A percentile compares a stretch with the other conserved stretches of the same genome.
These are phyloP conservation scores for Eremochloa ophiuroides DNA, from an alignment of 176 grass and related monocot genomes.

Conservation along the genomic window DNA sequence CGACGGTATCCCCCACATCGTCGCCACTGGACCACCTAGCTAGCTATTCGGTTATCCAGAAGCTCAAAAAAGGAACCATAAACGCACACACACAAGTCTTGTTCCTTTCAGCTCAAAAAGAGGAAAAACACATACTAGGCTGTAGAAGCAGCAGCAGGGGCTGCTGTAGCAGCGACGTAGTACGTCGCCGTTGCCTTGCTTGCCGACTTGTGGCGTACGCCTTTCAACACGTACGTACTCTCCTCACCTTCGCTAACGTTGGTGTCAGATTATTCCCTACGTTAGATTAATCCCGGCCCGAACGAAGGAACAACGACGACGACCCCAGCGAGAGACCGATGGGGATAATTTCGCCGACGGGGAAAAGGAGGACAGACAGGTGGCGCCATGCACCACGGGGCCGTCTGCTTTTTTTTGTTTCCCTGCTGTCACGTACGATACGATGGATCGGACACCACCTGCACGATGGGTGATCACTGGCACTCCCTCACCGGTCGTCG, in stretches of 20 bases:
- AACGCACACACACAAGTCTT: background rate
- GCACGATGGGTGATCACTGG: background rate
- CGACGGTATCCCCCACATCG: background rate
- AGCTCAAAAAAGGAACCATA: conserved; percentile 26
- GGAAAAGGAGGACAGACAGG: background rate
- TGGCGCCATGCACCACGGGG: conserved; percentile 7
- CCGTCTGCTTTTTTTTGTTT: background rate
- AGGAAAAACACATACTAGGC: background rate
- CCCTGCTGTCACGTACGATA: background rate
- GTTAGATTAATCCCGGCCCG: too few species aligned
- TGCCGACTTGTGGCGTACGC: conserved; percentile 20
- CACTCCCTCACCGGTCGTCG: background rate
- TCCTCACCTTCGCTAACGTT: background rate
- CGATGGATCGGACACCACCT: background rate
- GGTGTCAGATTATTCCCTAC: conserved; percentile 6
- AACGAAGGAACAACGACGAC: too few species aligned
- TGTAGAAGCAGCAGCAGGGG: background rate
- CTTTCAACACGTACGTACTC: background rate
- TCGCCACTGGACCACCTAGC: background rate
- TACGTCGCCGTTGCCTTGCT: conserved; percentile 16
- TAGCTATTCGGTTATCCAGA: conserved; percentile 17
- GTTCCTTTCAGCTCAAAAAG: conserved; percentile 9
- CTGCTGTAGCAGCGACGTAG: background rate
- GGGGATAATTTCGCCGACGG: background rate
- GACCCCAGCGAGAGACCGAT: too few species aligned